Base-by-base conservation (phyloP, 768 basidiomycete genomes). In the Phaffia tasmanica region DNA sequence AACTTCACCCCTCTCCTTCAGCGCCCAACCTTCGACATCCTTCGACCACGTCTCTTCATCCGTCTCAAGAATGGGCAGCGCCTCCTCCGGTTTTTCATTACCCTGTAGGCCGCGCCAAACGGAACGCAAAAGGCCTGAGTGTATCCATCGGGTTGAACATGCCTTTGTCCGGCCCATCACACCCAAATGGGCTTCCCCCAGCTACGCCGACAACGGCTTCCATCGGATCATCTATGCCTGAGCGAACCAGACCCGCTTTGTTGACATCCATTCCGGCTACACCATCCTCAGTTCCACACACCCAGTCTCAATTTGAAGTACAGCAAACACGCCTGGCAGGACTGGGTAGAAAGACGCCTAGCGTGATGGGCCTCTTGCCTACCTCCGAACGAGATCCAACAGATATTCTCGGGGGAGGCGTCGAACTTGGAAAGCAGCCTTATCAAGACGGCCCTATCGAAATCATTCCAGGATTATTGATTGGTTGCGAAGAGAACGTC, bases 401-500 rank as follows among this genome's bases (percentile, higher is more conserved):
- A 16, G 66, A 67, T 42, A 29, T 32, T 7, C 15, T 57, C 7
- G 56, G 23, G 35, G 8, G 29, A 29, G 35, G n/a, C 60, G 2
- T 67, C 60, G 25, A 25, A 35, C 21, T 11, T 21, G 9, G 57
- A 32, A 60, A n/a, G 15, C 50, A 30, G 30, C 87, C 91, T 7
- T 95, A 95, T 74, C 73, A 80, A 4, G 81, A 86, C 72, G 91
- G 91, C 19, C 92, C 91, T 55, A 77, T 86, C 18, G 86, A 93
- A 76, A 80, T 95, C 72, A 80, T 93, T 56, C 90, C 90, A 2
- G 84, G 85, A 59, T 80, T 94, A 66, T 94, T 86, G 85, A 83
- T 94, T 14, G 92, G 91, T 70, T 88, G 88, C 64, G 89, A 93
- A 76, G 89, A 91, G 77, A 92, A 93, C 71, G 89, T 87, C 54